Conservation (phyloP, 306 rosid genomes). For the Begonia loranthoides region DNA sequence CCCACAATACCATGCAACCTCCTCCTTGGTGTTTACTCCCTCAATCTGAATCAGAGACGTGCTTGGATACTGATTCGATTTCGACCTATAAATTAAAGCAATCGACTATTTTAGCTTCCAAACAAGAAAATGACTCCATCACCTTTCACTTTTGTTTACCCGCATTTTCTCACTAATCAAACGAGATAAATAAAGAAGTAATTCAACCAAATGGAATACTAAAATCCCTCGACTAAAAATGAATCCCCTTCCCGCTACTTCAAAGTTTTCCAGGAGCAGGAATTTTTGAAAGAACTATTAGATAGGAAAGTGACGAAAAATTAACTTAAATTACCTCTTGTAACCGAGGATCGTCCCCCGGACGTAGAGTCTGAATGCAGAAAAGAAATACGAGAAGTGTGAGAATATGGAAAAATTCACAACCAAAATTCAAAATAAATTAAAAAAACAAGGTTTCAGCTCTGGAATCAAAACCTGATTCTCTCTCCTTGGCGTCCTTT, state of each 20-base stretch:
- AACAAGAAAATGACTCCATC: neutral
- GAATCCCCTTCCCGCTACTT: too few relatives aligned
- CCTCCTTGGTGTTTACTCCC: slow-evolving; percentile 71
- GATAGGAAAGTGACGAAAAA: too few relatives aligned
- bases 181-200: too few relatives aligned
- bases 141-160: neutral
- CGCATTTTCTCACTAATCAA: too few relatives aligned
- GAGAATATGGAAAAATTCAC: neutral
- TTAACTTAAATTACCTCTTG: slow-evolving; percentile 49
- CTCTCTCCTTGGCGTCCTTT: slow-evolving; percentile 81
- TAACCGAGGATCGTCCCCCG: slow-evolving; percentile 77
- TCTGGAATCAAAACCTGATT: too few relatives aligned
- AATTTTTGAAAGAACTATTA: too few relatives aligned
- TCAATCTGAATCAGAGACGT: slow-evolving; percentile 64
- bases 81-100: slow-evolving; percentile 27
- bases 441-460: neutral
- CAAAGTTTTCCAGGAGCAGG: too few relatives aligned
- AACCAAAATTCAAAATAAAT: neutral
- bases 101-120: too few relatives aligned
- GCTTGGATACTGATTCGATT: slow-evolving; percentile 69
- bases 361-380: slow-evolving; percentile 63
- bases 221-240: too few relatives aligned
- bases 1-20: slow-evolving; percentile 68
- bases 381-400: neutral
- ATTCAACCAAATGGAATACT: too few relatives aligned